phyloP scores from a whole-genome alignment of 331 rosid genomes.

The Dryas integrifolia region DNA sequence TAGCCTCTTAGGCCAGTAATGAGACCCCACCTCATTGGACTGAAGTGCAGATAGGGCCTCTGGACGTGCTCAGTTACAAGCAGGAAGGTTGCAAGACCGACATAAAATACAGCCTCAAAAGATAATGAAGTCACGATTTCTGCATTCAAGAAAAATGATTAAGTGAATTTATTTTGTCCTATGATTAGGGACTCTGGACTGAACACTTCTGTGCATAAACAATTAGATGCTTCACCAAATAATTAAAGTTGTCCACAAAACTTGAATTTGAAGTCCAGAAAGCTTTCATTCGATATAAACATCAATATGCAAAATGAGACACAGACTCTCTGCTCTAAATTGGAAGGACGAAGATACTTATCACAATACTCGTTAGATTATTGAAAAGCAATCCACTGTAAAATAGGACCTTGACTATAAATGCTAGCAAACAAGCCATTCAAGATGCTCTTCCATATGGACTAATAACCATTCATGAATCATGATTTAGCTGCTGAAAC shows the following conservation, averaged over 20 bases:
- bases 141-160: slow-evolving; percentile 42
- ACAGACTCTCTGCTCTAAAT: background rate
- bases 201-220: background rate
- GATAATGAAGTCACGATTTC: slow-evolving; percentile 56
- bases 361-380: background rate
- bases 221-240: background rate
- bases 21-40: slow-evolving; percentile 90
- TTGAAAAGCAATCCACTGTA: background rate
- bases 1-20: slow-evolving; percentile 91
- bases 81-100: slow-evolving; percentile 66
- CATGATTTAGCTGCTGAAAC: background rate
- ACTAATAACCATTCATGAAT: background rate
- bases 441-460: background rate
- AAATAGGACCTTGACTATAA: background rate
- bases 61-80: slow-evolving; percentile 67
- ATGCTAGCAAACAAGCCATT: background rate
- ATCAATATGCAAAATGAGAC: background rate
- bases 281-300: background rate
- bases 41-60: slow-evolving; percentile 81
- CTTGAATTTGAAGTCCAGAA: background rate
- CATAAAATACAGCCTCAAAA: slow-evolving; percentile 60
- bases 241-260: background rate
- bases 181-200: background rate
- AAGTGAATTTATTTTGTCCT: background rate
- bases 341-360: background rate